Evolutionary conservation across 2,329 filamentous ascomycete genomes (phyloP).

Genomic region (Davidsoniella australis): DNA sequence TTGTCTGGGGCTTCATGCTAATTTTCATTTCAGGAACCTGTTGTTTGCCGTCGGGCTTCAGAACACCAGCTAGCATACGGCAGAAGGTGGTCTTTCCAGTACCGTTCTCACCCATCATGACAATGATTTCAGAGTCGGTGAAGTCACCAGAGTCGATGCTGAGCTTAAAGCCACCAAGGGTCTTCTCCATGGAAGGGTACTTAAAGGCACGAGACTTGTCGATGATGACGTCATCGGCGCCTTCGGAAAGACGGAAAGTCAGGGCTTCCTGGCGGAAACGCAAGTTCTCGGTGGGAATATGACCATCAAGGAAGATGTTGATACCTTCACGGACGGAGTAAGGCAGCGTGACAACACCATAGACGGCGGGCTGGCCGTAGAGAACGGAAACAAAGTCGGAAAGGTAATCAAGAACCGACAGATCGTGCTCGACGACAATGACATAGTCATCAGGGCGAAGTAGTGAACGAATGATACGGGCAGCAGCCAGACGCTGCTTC

Average conservation of each 20-base stretch:
- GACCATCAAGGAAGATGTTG: constrained; percentile 97
- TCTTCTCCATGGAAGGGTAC: constrained; percentile 89
- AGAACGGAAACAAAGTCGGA: constrained; percentile 97
- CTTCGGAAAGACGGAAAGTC: constrained; percentile 85
- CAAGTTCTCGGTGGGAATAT: constrained; percentile 95
- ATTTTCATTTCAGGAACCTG: constrained; percentile 89
- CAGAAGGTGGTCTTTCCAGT: constrained; percentile 99
- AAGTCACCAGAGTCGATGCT: constrained; percentile 69
- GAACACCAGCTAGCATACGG: constrained; percentile 78
- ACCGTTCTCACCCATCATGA: constrained; percentile 99
- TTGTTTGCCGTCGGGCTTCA: constrained; percentile 70
- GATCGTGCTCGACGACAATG: constrained; percentile 97
- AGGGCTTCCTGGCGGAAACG: constrained; percentile 95
- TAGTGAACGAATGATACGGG: constrained; percentile 79
- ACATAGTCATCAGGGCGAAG: constrained; percentile 83
- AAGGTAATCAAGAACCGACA: constrained; percentile 95
- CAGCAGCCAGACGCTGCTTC: constrained; percentile 90
- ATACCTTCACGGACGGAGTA: constrained; percentile 96
- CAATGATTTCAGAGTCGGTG: constrained; percentile 94
- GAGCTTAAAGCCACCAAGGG: constrained; percentile 73
- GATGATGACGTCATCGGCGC: constrained; percentile 69
- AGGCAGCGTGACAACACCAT: constrained; percentile 92
- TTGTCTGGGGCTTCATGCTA: constrained; percentile 98
- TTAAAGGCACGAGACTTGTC: constrained; percentile 73
- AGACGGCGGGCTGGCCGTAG: constrained; percentile 87